A percentile compares a stretch with the other conserved stretches of the same genome.
phyloP scores from a whole-genome alignment of 495 filamentous ascomycete species.

The Alectoria sarmentosa region DNA sequence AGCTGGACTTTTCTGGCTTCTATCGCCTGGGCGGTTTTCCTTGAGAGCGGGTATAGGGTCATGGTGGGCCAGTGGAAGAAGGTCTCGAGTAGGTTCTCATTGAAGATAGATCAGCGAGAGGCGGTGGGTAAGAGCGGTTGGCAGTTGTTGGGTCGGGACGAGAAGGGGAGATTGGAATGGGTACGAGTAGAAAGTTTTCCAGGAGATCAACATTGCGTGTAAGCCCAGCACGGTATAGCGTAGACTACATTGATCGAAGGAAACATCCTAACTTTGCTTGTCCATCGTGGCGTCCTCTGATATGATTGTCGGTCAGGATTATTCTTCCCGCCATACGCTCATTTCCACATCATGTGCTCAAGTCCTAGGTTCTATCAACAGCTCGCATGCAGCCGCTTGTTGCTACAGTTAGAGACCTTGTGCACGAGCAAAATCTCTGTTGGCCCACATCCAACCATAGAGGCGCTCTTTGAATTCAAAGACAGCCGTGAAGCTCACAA shows the following conservation, averaged over 20 bases:
- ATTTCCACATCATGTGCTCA: neutral
- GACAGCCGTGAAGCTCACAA: conserved; percentile 15
- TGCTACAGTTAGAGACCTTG: neutral
- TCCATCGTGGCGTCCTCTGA: neutral
- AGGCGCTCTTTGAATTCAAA: conserved; percentile 18
- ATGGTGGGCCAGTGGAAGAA: neutral
- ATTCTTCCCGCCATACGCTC: neutral
- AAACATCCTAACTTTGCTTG: neutral
- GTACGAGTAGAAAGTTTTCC: neutral
- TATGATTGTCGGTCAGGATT: neutral
- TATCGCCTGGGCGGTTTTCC: neutral
- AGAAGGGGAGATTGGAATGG: neutral
- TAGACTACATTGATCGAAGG: no score
- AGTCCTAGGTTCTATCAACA: neutral
- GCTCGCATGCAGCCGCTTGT: neutral
- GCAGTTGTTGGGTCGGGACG: neutral
- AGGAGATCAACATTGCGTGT: neutral
- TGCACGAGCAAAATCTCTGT: conserved; percentile 2
- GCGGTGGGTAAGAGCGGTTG: neutral
- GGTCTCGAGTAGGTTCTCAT: neutral
- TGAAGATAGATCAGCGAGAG: neutral
- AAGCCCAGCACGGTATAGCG: no score
- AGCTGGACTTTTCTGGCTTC: neutral
- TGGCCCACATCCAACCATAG: conserved; percentile 16
- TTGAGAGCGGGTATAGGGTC: neutral